Conservation (phyloP, 2,329 filamentous ascomycete species). For the Botrytis tulipae region DNA sequence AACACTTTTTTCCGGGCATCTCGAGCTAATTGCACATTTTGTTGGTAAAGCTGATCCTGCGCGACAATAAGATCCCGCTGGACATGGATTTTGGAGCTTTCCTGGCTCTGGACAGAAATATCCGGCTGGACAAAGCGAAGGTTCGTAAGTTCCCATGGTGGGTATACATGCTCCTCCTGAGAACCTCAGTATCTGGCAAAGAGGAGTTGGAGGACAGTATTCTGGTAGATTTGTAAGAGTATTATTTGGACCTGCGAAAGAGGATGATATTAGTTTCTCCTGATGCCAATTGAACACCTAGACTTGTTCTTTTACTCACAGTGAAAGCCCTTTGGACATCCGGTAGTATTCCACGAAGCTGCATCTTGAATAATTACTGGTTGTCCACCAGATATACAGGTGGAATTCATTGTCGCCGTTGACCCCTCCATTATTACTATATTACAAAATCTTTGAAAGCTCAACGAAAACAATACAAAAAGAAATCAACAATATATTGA, state of each 20-base stretch:
- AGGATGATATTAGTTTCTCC: background rate
- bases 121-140: constrained; percentile 50
- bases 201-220: constrained; percentile 32
- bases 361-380: constrained; percentile 14
- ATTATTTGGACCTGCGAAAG: constrained; percentile 17
- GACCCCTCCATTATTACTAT: background rate
- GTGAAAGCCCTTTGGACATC: constrained; percentile 14
- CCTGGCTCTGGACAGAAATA: constrained; percentile 49
- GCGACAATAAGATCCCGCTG: constrained; percentile 51
- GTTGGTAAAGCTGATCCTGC: constrained; percentile 48
- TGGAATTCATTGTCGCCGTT: constrained; percentile 11
- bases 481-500: background rate
- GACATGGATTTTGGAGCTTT: constrained; percentile 45
- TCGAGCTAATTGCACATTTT: constrained; percentile 47
- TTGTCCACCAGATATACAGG: constrained; percentile 13
- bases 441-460: background rate
- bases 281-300: background rate
- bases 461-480: background rate
- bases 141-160: constrained; percentile 44
- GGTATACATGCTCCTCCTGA: constrained; percentile 25
- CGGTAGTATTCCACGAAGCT: constrained; percentile 14
- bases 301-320: constrained; percentile 7
- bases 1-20: constrained; percentile 46
- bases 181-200: constrained; percentile 27
- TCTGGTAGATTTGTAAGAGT: constrained; percentile 25